Base-by-base conservation (phyloP, 2,329 filamentous ascomycete species). In the Cladorrhinum sp. region DNA sequence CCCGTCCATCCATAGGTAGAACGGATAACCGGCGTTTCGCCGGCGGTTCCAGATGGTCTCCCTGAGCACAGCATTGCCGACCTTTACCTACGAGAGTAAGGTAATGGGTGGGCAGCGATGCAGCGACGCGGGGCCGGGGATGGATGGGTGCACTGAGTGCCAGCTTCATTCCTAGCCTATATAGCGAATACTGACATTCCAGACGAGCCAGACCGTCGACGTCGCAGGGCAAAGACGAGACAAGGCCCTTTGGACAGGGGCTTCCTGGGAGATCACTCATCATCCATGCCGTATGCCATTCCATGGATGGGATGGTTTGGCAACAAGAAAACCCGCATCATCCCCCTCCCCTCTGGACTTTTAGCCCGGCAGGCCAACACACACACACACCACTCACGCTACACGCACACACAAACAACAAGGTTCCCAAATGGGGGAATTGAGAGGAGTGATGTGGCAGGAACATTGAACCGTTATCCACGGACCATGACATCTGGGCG, bases 121-220 rank as follows among this genome's bases (percentile, higher is more conserved):
- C 57, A 56, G 48, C 39, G 53, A 59, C 24, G 42, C 54, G 55
- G 55, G 63, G 55, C 51, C 52, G 42, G 52, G 53, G 30, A 52
- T 28, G 46, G 53, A 9, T 28, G 26, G 26, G 4, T 4, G 26
- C 26, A 28, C 26, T 28, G 26, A 28, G 9, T 28, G 4, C 26
- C 42, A 26, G 28, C 42, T 55, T 50, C 56, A 60, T 58, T 61
- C 61, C 65, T 61, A 65, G 62, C 57, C 61, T 65, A 65, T 65
- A 42, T 26, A 21, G n/a, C 23, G 24, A 63, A 5, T 62, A 60
- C 54, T 26, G 51, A 49, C 55, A 61, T 65, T 64, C 62, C 60
- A 64, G 57, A 59, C 62, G 60, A 59, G 28, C 16, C 39, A 55
- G 49, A 28, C 50, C 55, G 61, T 62, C 52, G 50, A 46, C 42